Percentiles rank a stretch among this genome's conserved stretches.
These are phyloP conservation scores for Globisporangium carolinianum DNA, from an alignment of 352 stramenopile species.

Conservation along the genomic window DNA sequence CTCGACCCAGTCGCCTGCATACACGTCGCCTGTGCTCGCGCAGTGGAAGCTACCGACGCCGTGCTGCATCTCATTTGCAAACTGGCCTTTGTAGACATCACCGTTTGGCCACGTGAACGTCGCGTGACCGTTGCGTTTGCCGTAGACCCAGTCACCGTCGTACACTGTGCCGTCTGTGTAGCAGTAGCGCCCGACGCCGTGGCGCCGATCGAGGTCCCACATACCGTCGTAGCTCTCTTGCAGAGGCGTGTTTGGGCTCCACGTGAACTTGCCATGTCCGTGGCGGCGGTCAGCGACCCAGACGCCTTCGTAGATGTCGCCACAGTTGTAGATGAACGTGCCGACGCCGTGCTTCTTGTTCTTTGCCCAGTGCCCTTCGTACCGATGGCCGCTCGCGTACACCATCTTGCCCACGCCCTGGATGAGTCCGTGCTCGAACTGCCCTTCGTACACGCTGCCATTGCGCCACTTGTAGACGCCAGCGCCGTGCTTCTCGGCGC, in stretches of 20 bases:
- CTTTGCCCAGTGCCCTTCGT: conserved; percentile 50
- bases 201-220: conserved; percentile 53
- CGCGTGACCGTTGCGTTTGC: conserved; percentile 69
- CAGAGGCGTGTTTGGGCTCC: conserved; percentile 37
- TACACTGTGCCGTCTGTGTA: conserved; percentile 62
- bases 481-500: conserved; percentile 59
- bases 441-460: conserved; percentile 69
- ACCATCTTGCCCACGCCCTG: conserved; percentile 42
- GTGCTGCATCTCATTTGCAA: conserved; percentile 75
- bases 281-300: conserved; percentile 57
- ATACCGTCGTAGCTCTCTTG: conserved; percentile 78
- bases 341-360: conserved; percentile 81
- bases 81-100: conserved; percentile 78
- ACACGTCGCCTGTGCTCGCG: conserved; percentile 37
- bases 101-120: conserved; percentile 81
- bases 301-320: conserved; percentile 73
- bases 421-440: conserved; percentile 66
- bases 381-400: conserved; percentile 62
- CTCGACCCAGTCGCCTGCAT: conserved; percentile 73
- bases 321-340: conserved; percentile 73
- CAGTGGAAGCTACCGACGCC: conserved; percentile 66
- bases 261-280: conserved; percentile 51
- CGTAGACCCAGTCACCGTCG: conserved; percentile 53
- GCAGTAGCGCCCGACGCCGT: conserved; percentile 53
- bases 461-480: conserved; percentile 65